These are phyloP conservation scores for Cutaneotrichosporon arboriforme DNA, from an alignment of 1,284 basidiomycete genomes.

Conservation along the genomic window DNA sequence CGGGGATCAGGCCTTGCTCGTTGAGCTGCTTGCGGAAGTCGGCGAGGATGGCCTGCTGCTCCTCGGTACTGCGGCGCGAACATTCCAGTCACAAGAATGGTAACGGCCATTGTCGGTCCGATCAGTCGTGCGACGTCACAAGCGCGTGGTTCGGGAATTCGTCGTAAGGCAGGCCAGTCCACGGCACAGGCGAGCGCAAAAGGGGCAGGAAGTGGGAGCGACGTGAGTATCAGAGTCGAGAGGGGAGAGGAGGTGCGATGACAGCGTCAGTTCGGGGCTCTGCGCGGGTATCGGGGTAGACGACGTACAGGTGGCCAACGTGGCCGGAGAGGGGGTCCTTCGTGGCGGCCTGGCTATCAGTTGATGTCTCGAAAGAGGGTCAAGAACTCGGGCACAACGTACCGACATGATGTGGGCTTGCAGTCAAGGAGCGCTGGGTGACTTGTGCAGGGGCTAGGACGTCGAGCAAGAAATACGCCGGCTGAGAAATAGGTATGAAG, in stretches of 20 bases:
- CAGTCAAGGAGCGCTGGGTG: too few species aligned
- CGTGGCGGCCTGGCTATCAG: background rate
- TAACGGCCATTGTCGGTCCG: background rate
- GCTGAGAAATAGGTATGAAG: too few species aligned
- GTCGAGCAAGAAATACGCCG: too few species aligned
- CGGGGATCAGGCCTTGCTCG: constrained; percentile 37
- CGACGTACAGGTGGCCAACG: constrained; percentile 65
- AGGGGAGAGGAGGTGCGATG: background rate
- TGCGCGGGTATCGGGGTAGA: background rate
- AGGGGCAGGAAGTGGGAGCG: background rate
- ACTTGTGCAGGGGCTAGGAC: too few species aligned
- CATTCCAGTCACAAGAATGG: too few species aligned
- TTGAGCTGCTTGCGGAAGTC: constrained; percentile 64
- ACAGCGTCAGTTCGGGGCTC: constrained; percentile 1
- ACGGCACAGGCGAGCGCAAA: background rate
- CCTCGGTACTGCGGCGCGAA: constrained; percentile 45
- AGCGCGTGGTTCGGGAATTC: background rate
- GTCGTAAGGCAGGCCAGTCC: too few species aligned
- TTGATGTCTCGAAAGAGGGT: too few species aligned
- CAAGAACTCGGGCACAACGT: too few species aligned
- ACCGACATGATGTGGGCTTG: too few species aligned
- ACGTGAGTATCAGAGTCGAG: background rate
- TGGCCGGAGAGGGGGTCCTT: constrained; percentile 63
- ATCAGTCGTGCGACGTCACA: background rate
- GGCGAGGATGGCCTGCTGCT: constrained; percentile 66